These are phyloP conservation scores for Coniochaeta sp. DNA, from an alignment of 2,329 filamentous ascomycete species.

Conservation along the genomic window DNA sequence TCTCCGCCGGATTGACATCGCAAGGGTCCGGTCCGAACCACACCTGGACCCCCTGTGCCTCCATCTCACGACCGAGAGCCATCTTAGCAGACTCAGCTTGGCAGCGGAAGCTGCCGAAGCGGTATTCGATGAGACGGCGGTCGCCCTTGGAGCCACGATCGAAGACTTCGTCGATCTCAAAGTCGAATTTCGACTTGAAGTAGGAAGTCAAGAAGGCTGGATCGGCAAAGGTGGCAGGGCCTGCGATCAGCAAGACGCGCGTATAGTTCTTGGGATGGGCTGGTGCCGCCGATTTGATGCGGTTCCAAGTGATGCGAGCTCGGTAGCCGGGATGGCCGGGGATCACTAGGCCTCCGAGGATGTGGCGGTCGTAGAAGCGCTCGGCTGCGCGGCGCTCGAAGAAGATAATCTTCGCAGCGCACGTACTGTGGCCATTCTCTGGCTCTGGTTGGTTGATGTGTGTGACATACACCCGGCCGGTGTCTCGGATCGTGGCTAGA, in stretches of 20 bases:
- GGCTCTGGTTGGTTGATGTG: conserved; percentile 43
- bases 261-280: conserved; percentile 24
- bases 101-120: conserved; percentile 48
- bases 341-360: conserved; percentile 26
- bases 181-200: conserved; percentile 36
- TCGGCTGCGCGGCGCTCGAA: conserved; percentile 34
- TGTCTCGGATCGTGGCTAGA: conserved; percentile 32
- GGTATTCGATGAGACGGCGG: conserved; percentile 35
- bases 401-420: conserved; percentile 44
- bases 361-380: conserved; percentile 16
- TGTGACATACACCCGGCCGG: conserved; percentile 44
- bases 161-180: conserved; percentile 37
- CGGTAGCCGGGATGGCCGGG: conserved; percentile 18
- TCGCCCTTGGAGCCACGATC: conserved; percentile 8
- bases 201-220: conserved; percentile 26
- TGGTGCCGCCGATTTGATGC: conserved; percentile 31
- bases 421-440: conserved; percentile 22
- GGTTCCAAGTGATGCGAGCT: conserved; percentile 37
- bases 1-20: neutral
- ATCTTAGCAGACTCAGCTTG: conserved; percentile 42
- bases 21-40: conserved; percentile 14
- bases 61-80: conserved; percentile 18
- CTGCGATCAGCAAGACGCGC: conserved; percentile 44
- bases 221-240: conserved; percentile 36
- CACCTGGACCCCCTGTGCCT: conserved; percentile 9